Conservation (phyloP, 176 grass and related monocot genomes). For the Musa troglodytarum region DNA sequence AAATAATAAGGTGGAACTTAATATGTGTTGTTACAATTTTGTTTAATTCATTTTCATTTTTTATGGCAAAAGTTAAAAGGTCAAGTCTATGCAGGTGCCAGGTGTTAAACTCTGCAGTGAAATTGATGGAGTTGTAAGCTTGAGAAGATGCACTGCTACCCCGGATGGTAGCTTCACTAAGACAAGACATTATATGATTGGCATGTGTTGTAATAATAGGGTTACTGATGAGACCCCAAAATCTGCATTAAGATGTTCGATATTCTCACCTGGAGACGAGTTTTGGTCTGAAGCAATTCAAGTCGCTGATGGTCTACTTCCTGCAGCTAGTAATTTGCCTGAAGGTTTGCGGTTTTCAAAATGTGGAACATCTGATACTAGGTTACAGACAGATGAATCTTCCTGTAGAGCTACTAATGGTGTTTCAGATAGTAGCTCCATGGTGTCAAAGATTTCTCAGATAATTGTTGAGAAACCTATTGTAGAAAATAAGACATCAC, state of each 20-base stretch:
- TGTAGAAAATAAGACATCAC: constrained; percentile 18
- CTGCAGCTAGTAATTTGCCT: constrained; percentile 29
- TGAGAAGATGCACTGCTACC: constrained; percentile 71
- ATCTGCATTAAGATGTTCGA: constrained; percentile 40
- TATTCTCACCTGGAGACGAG: constrained; percentile 82
- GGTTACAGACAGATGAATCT: constrained; percentile 45
- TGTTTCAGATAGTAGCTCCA: constrained; percentile 30
- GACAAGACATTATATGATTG: constrained; percentile 24
- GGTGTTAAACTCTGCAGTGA: constrained; percentile 12
- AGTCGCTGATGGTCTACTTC: constrained; percentile 53
- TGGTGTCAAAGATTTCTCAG: constrained; percentile 31
- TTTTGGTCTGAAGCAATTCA: constrained; percentile 91
- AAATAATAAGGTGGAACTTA: neutral
- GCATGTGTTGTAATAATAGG: neutral
- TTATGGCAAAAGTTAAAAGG: neutral
- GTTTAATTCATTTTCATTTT: neutral
- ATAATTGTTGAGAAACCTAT: constrained; percentile 40
- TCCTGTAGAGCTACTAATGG: constrained; percentile 46
- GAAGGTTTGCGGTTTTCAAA: neutral
- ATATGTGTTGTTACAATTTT: neutral
- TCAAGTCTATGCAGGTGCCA: constrained; percentile 29
- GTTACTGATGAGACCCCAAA: constrained; percentile 44
- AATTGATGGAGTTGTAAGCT: constrained; percentile 15
- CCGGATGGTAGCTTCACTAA: constrained; percentile 40
- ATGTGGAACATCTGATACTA: constrained; percentile 21